Percentiles rank a stretch among this genome's conserved stretches.
Evolutionary conservation across 352 stramenopile genomes (phyloP).

Genomic region (Pythium plurisporium): DNA sequence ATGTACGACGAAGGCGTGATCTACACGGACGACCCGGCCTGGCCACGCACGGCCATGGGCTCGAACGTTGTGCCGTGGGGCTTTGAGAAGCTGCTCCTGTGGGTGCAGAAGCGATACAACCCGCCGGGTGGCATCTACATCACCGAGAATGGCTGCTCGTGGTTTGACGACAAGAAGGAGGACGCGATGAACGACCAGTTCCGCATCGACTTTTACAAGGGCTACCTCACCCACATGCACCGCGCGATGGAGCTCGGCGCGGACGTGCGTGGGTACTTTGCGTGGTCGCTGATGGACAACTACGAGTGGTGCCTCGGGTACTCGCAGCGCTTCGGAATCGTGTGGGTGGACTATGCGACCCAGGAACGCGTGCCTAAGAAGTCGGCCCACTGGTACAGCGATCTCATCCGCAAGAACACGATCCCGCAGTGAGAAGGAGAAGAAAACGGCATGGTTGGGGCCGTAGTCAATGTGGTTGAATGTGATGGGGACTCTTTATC

Average conservation of each 20-base stretch:
- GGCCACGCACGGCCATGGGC: slow-evolving; percentile 64
- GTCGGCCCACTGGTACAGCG: slow-evolving; percentile 28
- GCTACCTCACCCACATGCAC: slow-evolving; percentile 62
- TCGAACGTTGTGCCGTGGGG: slow-evolving; percentile 79
- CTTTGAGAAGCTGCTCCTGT: slow-evolving; percentile 82
- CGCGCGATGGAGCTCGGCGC: slow-evolving; percentile 41
- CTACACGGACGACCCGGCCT: slow-evolving; percentile 29
- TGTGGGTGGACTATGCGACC: slow-evolving; percentile 41
- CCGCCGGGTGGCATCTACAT: slow-evolving; percentile 73
- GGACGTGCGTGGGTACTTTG: slow-evolving; percentile 84
- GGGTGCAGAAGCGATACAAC: slow-evolving; percentile 82
- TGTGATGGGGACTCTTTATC: too few relatives aligned
- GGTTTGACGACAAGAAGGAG: slow-evolving; percentile 19
- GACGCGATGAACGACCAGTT: slow-evolving; percentile 52
- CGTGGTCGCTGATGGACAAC: slow-evolving; percentile 93
- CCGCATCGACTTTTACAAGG: slow-evolving; percentile 78
- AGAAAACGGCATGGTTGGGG: too few relatives aligned
- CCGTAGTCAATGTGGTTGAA: too few relatives aligned
- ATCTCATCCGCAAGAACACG: neutral
- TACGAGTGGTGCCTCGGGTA: slow-evolving; percentile 91
- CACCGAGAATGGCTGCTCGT: slow-evolving; percentile 89
- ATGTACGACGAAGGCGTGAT: slow-evolving; percentile 40
- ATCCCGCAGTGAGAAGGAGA: neutral
- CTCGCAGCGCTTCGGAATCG: slow-evolving; percentile 47
- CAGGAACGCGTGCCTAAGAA: slow-evolving; percentile 53